Percentiles rank a stretch among this genome's conserved stretches.
Conservation (phyloP, 2,329 filamentous ascomycete species). For the Aspergillus udagawae region DNA sequence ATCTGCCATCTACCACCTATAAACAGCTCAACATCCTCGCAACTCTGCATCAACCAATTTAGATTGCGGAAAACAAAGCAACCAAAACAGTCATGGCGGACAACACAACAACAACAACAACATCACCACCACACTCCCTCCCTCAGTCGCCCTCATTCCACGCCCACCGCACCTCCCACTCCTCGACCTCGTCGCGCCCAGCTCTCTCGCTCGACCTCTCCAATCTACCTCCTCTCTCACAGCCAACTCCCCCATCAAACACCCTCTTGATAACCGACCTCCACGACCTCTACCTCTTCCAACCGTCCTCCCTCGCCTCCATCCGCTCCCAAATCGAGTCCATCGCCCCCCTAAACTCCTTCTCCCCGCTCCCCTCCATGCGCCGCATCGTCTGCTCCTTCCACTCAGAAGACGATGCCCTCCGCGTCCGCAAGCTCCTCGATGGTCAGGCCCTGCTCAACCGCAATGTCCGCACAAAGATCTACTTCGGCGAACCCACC, state of each 20-base stretch:
- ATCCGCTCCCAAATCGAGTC: conserved; percentile 42
- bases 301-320: conserved; percentile 39
- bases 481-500: conserved; percentile 53
- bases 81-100: background rate
- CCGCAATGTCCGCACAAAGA: conserved; percentile 34
- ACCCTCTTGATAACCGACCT: conserved; percentile 50
- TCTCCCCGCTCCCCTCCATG: conserved; percentile 49
- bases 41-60: conserved; percentile 2
- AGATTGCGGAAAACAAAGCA: background rate
- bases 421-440: conserved; percentile 41
- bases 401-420: conserved; percentile 38
- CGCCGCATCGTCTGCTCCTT: conserved; percentile 51
- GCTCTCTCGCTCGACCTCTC: conserved; percentile 45
- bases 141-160: conserved; percentile 23
- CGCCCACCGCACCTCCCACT: conserved; percentile 18
- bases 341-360: conserved; percentile 45
- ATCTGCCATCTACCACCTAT: background rate
- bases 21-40: background rate
- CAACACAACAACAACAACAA: conserved; percentile 16
- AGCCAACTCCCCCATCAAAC: conserved; percentile 47
- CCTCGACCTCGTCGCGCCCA: conserved; percentile 28
- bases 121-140: conserved; percentile 21
- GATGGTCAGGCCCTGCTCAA: conserved; percentile 35
- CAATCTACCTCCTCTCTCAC: conserved; percentile 41
- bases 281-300: conserved; percentile 44